Conservation (phyloP, 2,329 filamentous ascomycete genomes). For the Ustulina deusta region DNA sequence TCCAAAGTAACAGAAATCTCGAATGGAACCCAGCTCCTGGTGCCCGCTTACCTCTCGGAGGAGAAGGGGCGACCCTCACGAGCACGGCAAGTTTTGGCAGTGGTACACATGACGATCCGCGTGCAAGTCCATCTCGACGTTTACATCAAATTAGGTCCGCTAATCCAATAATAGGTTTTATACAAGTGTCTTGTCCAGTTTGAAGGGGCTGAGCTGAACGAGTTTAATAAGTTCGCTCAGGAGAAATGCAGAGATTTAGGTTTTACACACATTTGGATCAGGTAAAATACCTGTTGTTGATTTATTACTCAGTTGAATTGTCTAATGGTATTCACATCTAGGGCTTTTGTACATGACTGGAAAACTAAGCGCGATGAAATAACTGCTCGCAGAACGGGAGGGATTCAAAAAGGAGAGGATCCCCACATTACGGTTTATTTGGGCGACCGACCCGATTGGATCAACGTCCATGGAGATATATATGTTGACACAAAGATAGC, state of each 20-base stretch:
- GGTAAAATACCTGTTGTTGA: background rate
- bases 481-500: conserved; percentile 2
- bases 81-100: background rate
- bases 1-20: background rate
- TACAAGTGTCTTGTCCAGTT: background rate
- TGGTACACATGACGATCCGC: background rate
- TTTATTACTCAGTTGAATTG: too few relatives aligned
- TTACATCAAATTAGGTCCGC: background rate
- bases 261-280: conserved; percentile 16
- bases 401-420: conserved; percentile 19
- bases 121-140: background rate
- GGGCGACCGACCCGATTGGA: background rate
- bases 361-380: conserved; percentile 9
- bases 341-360: conserved; percentile 8
- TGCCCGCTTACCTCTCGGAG: background rate
- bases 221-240: conserved; percentile 7
- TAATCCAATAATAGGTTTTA: background rate
- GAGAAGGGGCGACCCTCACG: background rate
- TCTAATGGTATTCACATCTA: background rate
- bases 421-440: conserved; percentile 15
- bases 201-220: background rate
- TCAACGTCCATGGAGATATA: conserved; percentile 9
- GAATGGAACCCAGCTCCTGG: conserved; percentile 19
- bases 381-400: background rate
- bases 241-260: background rate